A percentile compares a stretch with the other conserved stretches of the same genome.
phyloP scores from a whole-genome alignment of 257 asterid genomes.

The Schizonepeta tenuifolia region DNA sequence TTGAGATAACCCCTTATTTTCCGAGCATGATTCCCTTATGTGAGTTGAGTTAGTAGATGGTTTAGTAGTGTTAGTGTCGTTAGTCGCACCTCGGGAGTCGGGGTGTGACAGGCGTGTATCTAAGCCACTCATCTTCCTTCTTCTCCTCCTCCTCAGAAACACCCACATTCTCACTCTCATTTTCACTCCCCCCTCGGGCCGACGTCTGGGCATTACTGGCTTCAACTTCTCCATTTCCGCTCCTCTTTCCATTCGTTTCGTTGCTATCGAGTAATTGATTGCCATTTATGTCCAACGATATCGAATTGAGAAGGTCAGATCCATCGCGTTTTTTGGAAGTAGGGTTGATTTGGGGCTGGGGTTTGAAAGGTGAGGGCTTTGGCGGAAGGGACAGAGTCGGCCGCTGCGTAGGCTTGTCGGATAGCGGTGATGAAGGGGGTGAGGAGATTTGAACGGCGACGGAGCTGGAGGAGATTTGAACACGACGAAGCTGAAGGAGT shows the following conservation, averaged over 20 bases:
- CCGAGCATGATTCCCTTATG: too few relatives aligned
- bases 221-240: constrained; percentile 38
- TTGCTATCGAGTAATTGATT: background rate
- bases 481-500: too few relatives aligned
- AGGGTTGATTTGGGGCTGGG: constrained; percentile 35
- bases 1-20: too few relatives aligned
- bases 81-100: too few relatives aligned
- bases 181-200: constrained; percentile 1
- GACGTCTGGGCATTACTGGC: constrained; percentile 19
- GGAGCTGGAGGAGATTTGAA: too few relatives aligned
- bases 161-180: constrained; percentile 25
- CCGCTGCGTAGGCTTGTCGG: constrained; percentile 39
- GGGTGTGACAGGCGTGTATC: too few relatives aligned
- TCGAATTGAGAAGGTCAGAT: constrained; percentile 35
- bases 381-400: constrained; percentile 59
- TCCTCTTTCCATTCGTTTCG: constrained; percentile 36
- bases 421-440: constrained; percentile 59
- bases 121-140: constrained; percentile 56
- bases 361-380: constrained; percentile 45
- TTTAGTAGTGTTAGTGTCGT: too few relatives aligned
- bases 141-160: constrained; percentile 24
- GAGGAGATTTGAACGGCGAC: too few relatives aligned
- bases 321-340: constrained; percentile 58
- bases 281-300: constrained; percentile 6
- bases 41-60: too few relatives aligned